Evolutionary conservation across 306 rosid species (phyloP).

Genomic region (Gynostemma pentaphyllum): DNA sequence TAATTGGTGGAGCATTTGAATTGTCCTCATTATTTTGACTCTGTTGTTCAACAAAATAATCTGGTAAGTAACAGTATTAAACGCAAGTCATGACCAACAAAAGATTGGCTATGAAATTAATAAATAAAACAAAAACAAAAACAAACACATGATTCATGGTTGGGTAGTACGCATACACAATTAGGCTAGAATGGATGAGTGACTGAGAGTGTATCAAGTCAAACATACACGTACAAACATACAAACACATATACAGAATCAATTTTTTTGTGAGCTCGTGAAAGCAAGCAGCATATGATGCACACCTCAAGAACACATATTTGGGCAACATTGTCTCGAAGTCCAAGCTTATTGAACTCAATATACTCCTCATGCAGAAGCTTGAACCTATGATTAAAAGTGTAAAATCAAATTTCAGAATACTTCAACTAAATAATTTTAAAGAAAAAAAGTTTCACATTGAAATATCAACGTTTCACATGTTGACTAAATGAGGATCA

Average conservation of each 20-base stretch:
- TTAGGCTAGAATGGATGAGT: background rate
- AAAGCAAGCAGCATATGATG: background rate
- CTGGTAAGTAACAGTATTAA: background rate
- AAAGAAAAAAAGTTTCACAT: background rate
- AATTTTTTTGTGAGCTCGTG: background rate
- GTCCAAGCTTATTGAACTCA: constrained; percentile 81
- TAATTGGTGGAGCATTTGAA: constrained; percentile 27
- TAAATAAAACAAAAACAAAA: background rate
- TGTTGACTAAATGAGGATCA: background rate
- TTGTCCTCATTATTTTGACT: constrained; percentile 21
- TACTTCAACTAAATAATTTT: background rate
- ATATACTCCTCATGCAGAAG: constrained; percentile 70
- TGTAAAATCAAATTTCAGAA: background rate
- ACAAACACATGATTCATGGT: background rate
- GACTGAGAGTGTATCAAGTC: background rate
- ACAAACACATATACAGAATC: background rate
- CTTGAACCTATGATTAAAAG: constrained; percentile 44
- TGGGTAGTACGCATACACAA: background rate
- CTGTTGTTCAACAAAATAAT: constrained; percentile 33
- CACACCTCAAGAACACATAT: constrained; percentile 84
- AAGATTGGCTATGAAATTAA: background rate
- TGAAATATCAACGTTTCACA: background rate
- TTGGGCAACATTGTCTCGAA: constrained; percentile 89
- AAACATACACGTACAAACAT: background rate
- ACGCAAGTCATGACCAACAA: background rate